A percentile compares a stretch with the other conserved stretches of the same genome.
These are phyloP conservation scores for Aechmea fasciata DNA, from an alignment of 176 grass and related monocot genomes.

Conservation along the genomic window DNA sequence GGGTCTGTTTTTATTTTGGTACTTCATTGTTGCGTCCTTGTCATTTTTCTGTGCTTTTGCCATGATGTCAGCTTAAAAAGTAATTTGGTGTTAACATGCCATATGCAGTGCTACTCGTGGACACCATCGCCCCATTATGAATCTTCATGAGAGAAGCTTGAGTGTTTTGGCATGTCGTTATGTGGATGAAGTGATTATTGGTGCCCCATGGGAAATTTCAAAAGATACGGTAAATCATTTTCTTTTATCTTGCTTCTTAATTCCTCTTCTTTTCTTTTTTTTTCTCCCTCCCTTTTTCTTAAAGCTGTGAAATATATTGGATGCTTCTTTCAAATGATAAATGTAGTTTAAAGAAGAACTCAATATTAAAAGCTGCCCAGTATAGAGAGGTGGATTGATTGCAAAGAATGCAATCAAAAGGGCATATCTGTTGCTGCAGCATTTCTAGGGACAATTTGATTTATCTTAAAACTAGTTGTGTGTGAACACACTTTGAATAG, in stretches of 20 bases:
- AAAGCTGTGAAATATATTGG: no score
- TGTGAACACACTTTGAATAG: no score
- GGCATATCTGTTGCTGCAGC: no score
- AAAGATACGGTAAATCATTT: constrained; percentile 75
- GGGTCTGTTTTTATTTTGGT: constrained; percentile 4
- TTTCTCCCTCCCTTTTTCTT: not conserved
- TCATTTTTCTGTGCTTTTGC: not conserved
- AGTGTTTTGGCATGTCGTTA: constrained; percentile 92
- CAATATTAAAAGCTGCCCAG: no score
- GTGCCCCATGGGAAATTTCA: constrained; percentile 85
- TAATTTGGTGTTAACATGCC: constrained; percentile 9
- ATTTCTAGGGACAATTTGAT: no score
- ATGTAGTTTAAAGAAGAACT: not conserved
- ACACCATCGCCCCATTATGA: constrained; percentile 88
- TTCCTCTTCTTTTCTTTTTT: not conserved
- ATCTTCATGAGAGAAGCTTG: constrained; percentile 88
- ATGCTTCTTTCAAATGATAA: no score
- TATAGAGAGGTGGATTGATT: no score
- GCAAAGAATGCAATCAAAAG: no score
- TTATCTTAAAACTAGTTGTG: no score
- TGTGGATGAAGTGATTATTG: constrained; percentile 99
- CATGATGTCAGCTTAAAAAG: not conserved
- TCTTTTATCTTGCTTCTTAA: not conserved
- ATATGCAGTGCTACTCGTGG: constrained; percentile 63
- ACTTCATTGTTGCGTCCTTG: not conserved